Evolutionary conservation across 345 rosid genomes (phyloP), one percentile per base, ranked within the genome.

Genomic region (Heritiera littoralis): DNA sequence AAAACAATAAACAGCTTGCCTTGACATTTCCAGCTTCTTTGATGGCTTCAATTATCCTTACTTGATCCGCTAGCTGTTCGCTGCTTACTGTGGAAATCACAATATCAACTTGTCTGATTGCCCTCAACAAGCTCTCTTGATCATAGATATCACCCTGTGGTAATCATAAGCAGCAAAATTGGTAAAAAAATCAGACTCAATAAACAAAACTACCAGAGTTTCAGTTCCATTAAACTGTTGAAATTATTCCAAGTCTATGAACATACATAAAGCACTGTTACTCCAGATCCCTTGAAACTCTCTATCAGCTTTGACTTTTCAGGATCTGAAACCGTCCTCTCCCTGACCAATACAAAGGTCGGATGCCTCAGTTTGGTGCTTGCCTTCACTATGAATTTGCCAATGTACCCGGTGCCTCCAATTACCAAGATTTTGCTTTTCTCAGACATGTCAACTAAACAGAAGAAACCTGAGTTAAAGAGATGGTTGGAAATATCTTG

Each of bases 21-120:
- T 89, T 86, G n/a, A 86, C 81, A 65, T 85, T 79, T 41, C 92
- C 92, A 72, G 88, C 86, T 85, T 87, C 86, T 79, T 89, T 89
- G 66, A 86, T 86, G 54, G 92, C 88, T 46, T 83, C 80, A 56
- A 88, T 78, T 64, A 89, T 80, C 75, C 83, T 88, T 45, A 35
- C 78, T 80, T 89, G 92, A 80, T 86, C 89, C 0, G 80, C 66
- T 9, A 87, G 56, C 41, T 86, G 89, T 43, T 70, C 74, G 13
- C 56, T 32, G 10, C 89, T 89, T 66, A 89, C 75, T 4, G 89
- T 69, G 2, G 90, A 86, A 64, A 89, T 88, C 67, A 89, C 89
- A 73, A 88, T 88, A 78, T 88, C 90, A 11, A 86, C 89, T 41
- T 85, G 84, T 84, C 86, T 86, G 67, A 89, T 84, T 11, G 88